Conservation (phyloP, 768 basidiomycete genomes). For the Nidularia pulvinata region DNA sequence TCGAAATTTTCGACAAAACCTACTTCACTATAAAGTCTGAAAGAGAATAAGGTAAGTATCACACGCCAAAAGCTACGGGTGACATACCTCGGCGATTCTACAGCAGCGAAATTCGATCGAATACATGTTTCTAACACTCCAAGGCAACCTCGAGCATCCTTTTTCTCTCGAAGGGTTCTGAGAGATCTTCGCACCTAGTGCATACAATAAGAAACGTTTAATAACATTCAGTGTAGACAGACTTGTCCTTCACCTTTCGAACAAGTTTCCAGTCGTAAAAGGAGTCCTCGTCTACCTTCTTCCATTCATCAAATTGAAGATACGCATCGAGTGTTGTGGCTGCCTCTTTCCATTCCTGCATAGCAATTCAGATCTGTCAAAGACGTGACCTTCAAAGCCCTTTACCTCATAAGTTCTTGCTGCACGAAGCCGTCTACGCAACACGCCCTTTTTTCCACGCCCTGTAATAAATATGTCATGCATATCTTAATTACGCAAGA, state of each 20-base stretch:
- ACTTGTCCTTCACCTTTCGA: conserved; percentile 47
- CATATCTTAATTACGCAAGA: conserved; percentile 10
- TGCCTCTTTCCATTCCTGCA: conserved; percentile 84
- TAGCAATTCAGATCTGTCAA: background rate
- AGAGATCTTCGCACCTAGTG: conserved; percentile 73
- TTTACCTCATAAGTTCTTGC: conserved; percentile 74
- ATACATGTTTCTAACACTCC: conserved; percentile 93
- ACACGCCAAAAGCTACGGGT: background rate
- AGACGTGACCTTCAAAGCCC: background rate
- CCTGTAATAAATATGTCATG: conserved; percentile 38
- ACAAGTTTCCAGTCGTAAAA: conserved; percentile 94
- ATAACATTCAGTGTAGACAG: background rate
- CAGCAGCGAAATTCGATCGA: conserved; percentile 90
- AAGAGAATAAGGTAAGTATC: conserved; percentile 4
- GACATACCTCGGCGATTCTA: conserved; percentile 75
- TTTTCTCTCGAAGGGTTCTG: conserved; percentile 64
- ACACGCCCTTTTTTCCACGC: conserved; percentile 80
- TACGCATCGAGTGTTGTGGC: conserved; percentile 80
- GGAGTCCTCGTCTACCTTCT: conserved; percentile 80
- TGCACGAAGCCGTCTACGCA: conserved; percentile 75
- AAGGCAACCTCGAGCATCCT: conserved; percentile 83
- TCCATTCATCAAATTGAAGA: conserved; percentile 91
- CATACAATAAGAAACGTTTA: background rate
- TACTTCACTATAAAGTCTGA: conserved; percentile 91
- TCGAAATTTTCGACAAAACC: conserved; percentile 23